Evolutionary conservation across 805 yeast species (phyloP).

Genomic region (Lachancea kluyveri): DNA sequence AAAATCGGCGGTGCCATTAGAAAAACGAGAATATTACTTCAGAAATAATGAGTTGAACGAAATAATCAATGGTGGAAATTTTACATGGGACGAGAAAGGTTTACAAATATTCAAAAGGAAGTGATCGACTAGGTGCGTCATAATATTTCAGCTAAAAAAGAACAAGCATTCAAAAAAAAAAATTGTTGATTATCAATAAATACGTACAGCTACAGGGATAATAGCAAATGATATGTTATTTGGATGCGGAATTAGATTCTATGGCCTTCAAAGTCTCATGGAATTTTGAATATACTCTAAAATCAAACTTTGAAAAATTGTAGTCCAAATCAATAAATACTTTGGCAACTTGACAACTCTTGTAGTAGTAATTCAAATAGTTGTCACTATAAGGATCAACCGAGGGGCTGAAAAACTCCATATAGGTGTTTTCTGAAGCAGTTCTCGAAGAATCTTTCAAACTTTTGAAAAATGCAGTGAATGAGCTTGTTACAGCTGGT

Average conservation of each 20-base stretch:
- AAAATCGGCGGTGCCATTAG: constrained; percentile 25
- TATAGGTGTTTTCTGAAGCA: constrained; percentile 7
- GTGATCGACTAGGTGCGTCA: too few relatives aligned
- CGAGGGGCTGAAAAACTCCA: constrained; percentile 23
- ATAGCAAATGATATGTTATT: constrained; percentile 4
- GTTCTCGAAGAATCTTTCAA: constrained; percentile 10
- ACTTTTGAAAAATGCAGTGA: constrained; percentile 17
- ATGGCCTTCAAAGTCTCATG: constrained; percentile 24
- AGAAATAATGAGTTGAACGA: constrained; percentile 36
- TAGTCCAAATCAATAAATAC: constrained; percentile 58
- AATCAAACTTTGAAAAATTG: constrained; percentile 52
- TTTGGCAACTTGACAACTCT: constrained; percentile 55
- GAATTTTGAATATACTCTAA: constrained; percentile 39
- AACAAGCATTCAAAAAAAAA: neutral
- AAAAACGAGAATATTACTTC: constrained; percentile 39
- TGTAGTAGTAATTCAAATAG: constrained; percentile 41
- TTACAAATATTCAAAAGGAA: constrained; percentile 20
- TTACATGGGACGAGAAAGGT: constrained; percentile 25
- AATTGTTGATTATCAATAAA: neutral
- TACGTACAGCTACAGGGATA: neutral
- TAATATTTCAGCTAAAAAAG: neutral
- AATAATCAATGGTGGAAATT: constrained; percentile 29
- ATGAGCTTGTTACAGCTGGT: constrained; percentile 21
- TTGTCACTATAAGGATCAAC: constrained; percentile 35
- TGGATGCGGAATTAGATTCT: constrained; percentile 2